Conservation (phyloP, 129 eudicot genomes). For the Flaveria ramosissima region DNA sequence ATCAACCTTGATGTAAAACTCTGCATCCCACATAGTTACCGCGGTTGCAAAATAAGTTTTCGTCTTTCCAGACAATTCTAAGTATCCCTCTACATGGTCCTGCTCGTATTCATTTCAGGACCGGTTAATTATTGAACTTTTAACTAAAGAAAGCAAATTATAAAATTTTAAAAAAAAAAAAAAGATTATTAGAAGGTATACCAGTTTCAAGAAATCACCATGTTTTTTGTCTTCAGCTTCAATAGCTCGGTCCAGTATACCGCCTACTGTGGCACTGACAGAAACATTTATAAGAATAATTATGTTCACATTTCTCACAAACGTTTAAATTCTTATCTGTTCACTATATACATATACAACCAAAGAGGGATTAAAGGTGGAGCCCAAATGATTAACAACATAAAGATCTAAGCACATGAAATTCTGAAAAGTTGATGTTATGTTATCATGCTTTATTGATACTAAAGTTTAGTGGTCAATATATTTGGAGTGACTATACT, state of each 20-base stretch:
- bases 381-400: slow-evolving; percentile 18
- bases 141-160: background rate
- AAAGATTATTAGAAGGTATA: slow-evolving; percentile 12
- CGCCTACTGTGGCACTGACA: slow-evolving; percentile 74
- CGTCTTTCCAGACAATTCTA: slow-evolving; percentile 85
- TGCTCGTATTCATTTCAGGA: slow-evolving; percentile 25
- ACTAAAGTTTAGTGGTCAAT: slow-evolving; percentile 10
- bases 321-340: background rate
- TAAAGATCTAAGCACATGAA: slow-evolving; percentile 27
- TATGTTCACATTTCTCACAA: slow-evolving; percentile 1
- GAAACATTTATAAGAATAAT: slow-evolving; percentile 19
- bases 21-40: slow-evolving; percentile 89
- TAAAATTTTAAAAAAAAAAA: background rate
- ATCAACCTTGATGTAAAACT: slow-evolving; percentile 86
- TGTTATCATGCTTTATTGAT: slow-evolving; percentile 23
- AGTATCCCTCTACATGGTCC: slow-evolving; percentile 91
- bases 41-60: slow-evolving; percentile 82
- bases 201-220: slow-evolving; percentile 82
- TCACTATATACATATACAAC: background rate
- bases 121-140: slow-evolving; percentile 3
- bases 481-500: slow-evolving; percentile 18
- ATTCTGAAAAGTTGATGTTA: slow-evolving; percentile 35
- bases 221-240: slow-evolving; percentile 83
- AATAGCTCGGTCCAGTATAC: slow-evolving; percentile 79
- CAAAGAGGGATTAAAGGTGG: background rate